Evolutionary conservation across 495 filamentous ascomycete species (phyloP).

Genomic region (Penicillium chermesinum): DNA sequence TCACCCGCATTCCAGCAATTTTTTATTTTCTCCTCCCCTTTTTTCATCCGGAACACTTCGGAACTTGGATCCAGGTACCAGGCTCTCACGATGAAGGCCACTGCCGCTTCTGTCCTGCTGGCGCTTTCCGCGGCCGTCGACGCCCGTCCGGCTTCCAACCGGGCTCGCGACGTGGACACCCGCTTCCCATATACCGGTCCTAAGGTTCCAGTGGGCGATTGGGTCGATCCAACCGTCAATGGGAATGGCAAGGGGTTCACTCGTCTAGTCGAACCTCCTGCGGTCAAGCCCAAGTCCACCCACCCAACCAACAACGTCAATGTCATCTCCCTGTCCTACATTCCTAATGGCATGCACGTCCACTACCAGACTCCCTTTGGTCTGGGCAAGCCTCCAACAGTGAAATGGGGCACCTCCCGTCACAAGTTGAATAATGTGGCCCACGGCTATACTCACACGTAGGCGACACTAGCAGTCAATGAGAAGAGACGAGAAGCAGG

Average conservation of each 20-base stretch:
- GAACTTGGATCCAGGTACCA: background rate
- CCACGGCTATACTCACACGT: slow-evolving; percentile 35
- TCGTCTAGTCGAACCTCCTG: slow-evolving; percentile 51
- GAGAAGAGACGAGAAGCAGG: background rate
- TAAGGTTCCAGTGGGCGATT: slow-evolving; percentile 45
- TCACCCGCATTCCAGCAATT: background rate
- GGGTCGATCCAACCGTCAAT: slow-evolving; percentile 46
- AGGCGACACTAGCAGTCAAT: background rate
- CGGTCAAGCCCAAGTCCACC: slow-evolving; percentile 36
- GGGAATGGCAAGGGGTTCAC: slow-evolving; percentile 50
- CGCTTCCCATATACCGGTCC: slow-evolving; percentile 44
- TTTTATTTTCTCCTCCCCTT: background rate
- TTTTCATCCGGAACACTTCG: background rate
- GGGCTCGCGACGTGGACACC: slow-evolving; percentile 28
- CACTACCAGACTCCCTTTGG: slow-evolving; percentile 54
- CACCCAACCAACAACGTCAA: slow-evolving; percentile 50
- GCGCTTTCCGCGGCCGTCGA: slow-evolving; percentile 19
- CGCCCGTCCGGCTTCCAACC: slow-evolving; percentile 27
- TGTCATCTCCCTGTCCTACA: slow-evolving; percentile 46
- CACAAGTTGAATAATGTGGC: slow-evolving; percentile 25
- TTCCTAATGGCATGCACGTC: slow-evolving; percentile 46
- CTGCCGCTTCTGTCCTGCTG: slow-evolving; percentile 15
- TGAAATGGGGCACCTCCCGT: slow-evolving; percentile 37
- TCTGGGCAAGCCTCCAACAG: slow-evolving; percentile 32
- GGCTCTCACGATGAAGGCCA: slow-evolving; percentile 18